Base-by-base conservation (phyloP, 768 basidiomycete genomes). In the Mycena sanguinolenta region DNA sequence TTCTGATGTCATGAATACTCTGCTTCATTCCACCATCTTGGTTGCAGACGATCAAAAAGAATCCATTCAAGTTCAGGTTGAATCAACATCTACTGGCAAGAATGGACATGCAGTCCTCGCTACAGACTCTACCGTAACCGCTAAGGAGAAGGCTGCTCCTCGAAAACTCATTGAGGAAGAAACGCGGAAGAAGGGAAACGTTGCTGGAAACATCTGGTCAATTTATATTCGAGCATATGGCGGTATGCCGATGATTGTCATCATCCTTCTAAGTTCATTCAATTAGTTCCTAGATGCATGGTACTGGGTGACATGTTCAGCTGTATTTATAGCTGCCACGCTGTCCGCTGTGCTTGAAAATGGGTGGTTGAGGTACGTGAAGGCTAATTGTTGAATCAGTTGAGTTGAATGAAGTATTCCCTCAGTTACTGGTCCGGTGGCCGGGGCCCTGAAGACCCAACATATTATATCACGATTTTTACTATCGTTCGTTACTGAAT, bases 111-210 rank as follows among this genome's bases (percentile, higher is more conserved):
- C 14, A 30, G 17, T 53, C 17, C 28, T 28, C 16, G 52, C 4
- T 53, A 16, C 17, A 8, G 16, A 7, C 6, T 28, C 50, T 16
- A 2, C 27, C 27, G 50, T 27, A 16, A 52, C 13, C 27, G 14
- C 19, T 17, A 28, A 23, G 52, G 28, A 53, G 52, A 53, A 28
- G 19, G 19, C 52, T 12, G 23, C 27, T 1, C 92, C 95, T 0
- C 86, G 95, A 44, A 97, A 96, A 77, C 85, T 96, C 53, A 82
- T 96, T 8, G 95, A 97, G 73, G 93, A 95, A 73, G 93, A 95
- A 77, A 89, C 87, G 66, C 86, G 93, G n/a, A 92, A 90, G 2
- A 89, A 89, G 57, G 93, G 93, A 4, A 85, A 90, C 50, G 92
- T 95, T 62, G 79, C 87, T 53, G 81, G 84, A 66, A 85, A 87